phyloP scores from a whole-genome alignment of 1,139 yeast genomes.

The Nakaseomyces uthaithaninus region DNA sequence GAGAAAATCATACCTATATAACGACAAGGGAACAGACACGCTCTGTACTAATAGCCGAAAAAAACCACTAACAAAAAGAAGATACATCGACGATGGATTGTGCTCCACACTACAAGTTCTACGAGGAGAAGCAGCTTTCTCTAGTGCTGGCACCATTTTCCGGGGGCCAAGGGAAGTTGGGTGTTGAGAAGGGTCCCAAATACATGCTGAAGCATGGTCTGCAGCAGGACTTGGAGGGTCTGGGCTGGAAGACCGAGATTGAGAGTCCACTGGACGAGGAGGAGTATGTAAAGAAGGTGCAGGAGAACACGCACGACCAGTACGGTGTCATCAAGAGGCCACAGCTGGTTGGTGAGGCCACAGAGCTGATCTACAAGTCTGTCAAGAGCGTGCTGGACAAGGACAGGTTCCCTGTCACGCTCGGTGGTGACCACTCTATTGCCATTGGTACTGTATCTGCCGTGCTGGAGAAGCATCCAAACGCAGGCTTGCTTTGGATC shows the following conservation, averaged over 20 bases:
- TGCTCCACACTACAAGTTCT: conserved; percentile 40
- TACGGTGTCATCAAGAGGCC: conserved; percentile 61
- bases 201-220: conserved; percentile 68
- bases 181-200: conserved; percentile 92
- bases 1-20: too few relatives aligned
- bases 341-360: conserved; percentile 65
- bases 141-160: conserved; percentile 81
- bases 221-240: conserved; percentile 46
- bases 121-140: conserved; percentile 47
- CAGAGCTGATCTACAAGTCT: conserved; percentile 53
- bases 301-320: conserved; percentile 38
- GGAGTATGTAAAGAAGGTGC: conserved; percentile 36
- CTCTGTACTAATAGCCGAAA: too few relatives aligned
- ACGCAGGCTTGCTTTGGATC: conserved; percentile 88
- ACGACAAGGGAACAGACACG: too few relatives aligned
- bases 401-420: conserved; percentile 64
- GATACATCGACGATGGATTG: neutral
- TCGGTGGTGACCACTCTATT: conserved; percentile 96
- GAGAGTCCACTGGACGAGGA: conserved; percentile 50
- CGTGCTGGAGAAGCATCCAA: conserved; percentile 68
- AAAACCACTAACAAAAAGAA: conserved; percentile 1
- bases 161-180: conserved; percentile 94
- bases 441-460: conserved; percentile 93
- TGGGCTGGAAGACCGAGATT: conserved; percentile 66
- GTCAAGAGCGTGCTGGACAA: conserved; percentile 42